Evolutionary conservation across 208 protist genomes (phyloP), one percentile per base, ranked within the genome.

Genomic region (Strigomonas galati): DNA sequence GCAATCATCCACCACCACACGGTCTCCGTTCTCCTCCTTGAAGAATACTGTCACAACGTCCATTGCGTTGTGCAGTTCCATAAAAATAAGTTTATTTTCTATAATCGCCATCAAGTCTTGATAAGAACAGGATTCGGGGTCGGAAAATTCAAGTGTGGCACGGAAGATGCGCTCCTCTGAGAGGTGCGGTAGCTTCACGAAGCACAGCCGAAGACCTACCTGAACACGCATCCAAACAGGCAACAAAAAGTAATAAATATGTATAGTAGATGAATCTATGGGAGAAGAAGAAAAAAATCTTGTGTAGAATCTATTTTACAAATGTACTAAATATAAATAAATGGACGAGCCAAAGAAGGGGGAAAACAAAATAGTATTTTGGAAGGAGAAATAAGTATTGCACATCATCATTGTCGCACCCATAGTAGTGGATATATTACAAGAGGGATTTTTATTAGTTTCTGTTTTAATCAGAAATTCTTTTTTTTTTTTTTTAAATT

Each of bases 1-100:
- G n/a, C 81, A 75, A 58, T 82, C 81, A 60, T 94, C 88, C 0
- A 94, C 85, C 0, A 94, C 88, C 17, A 94, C 52, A n/a, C 83
- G 79, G 62, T 94, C 85, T 0, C 77, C 72, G 21, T 69, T 51
- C 30, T 84, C 81, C 32, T 92, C 81, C 12, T 59, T 59, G 73
- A 83, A 78, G 52, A 94, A 87, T 31, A 59, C 54, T 3, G 54
- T 59, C 9, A 89, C 72, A 15, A 79, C 87, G 52, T 90, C 85
- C 19, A 86, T 76, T 17, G 69, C 23, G 17, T 67, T 44, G 1
- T 70, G 59, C 19, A 87, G 63, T 44, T 90, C 82, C 83, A 94
- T 94, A 62, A 94, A 94, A 12, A 51, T 66, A 4, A 94, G 71
- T 60, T 94, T 94, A 14, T 69, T 72, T 55, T 92, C 81, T 14